These are phyloP conservation scores for Sporisorium sorghi DNA, from an alignment of 1,284 basidiomycete genomes.

Conservation along the genomic window DNA sequence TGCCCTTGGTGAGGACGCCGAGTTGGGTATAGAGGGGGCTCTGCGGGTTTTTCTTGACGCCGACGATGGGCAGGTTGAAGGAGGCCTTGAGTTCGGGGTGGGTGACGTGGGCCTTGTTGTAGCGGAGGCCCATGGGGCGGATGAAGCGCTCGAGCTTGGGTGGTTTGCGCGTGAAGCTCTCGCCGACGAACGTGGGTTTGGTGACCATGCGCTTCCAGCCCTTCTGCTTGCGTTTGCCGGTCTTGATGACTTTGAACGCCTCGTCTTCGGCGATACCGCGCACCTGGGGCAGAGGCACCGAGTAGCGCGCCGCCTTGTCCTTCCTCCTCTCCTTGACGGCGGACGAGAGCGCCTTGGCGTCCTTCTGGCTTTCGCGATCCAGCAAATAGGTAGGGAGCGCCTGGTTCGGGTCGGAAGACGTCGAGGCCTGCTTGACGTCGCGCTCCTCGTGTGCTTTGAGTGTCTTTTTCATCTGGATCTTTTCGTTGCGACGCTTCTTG, in stretches of 20 bases:
- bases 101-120: slow-evolving; percentile 98
- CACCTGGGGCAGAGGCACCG: slow-evolving; percentile 95
- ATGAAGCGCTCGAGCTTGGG: slow-evolving; percentile 99
- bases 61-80: slow-evolving; percentile 97
- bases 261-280: slow-evolving; percentile 98
- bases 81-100: slow-evolving; percentile 98
- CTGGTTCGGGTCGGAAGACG: slow-evolving; percentile 63
- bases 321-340: slow-evolving; percentile 99
- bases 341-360: slow-evolving; percentile 95
- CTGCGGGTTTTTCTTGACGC: slow-evolving; percentile 99
- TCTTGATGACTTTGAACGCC: slow-evolving; percentile 99
- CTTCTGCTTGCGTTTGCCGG: slow-evolving; percentile 96
- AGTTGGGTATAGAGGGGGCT: slow-evolving; percentile 90
- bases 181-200: slow-evolving; percentile 98
- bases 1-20: slow-evolving; percentile 98
- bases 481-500: slow-evolving; percentile 93
- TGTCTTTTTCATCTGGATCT: slow-evolving; percentile 98
- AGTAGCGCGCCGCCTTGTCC: slow-evolving; percentile 98
- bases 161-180: slow-evolving; percentile 97
- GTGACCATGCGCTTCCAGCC: slow-evolving; percentile 99
- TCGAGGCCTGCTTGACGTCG: slow-evolving; percentile 78
- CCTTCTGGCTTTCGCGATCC: slow-evolving; percentile 95
- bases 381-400: slow-evolving; percentile 81
- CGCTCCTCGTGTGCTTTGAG: slow-evolving; percentile 99
- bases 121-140: slow-evolving; percentile 94